These are phyloP conservation scores for Polysphondylium violaceum DNA, from an alignment of 78 protist genomes.

Conservation along the genomic window DNA sequence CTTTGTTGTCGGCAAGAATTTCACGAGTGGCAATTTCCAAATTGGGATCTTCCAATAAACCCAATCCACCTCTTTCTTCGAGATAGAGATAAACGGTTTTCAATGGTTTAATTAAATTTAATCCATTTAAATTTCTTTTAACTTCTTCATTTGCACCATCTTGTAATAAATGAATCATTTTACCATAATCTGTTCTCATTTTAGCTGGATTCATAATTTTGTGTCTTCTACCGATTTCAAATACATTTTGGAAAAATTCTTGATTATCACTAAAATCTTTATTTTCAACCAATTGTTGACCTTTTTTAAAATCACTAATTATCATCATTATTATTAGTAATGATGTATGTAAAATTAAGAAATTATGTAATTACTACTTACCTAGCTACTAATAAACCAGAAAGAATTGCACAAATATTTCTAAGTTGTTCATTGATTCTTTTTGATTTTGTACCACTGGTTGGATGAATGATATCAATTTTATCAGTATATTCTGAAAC, in stretches of 20 bases:
- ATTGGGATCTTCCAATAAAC: slow-evolving; percentile 74
- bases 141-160: slow-evolving; percentile 73
- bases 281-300: slow-evolving; percentile 84
- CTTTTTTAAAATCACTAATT: slow-evolving; percentile 82
- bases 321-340: background rate
- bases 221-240: slow-evolving; percentile 94
- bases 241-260: slow-evolving; percentile 82
- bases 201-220: slow-evolving; percentile 95
- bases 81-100: slow-evolving; percentile 84
- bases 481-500: slow-evolving; percentile 93
- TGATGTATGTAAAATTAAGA: background rate
- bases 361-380: slow-evolving; percentile 13
- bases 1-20: slow-evolving; percentile 48
- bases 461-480: slow-evolving; percentile 59
- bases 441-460: slow-evolving; percentile 16
- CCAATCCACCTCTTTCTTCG: slow-evolving; percentile 25
- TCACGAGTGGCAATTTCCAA: slow-evolving; percentile 87
- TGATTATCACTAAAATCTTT: slow-evolving; percentile 83
- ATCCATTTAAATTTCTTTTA: slow-evolving; percentile 50
- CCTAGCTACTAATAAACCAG: slow-evolving; percentile 89
- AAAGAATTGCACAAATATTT: slow-evolving; percentile 87
- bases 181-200: slow-evolving; percentile 92
- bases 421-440: slow-evolving; percentile 83
- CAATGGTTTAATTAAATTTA: slow-evolving; percentile 76
- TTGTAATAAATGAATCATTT: slow-evolving; percentile 90